Conservation (phyloP, 2,329 filamentous ascomycete species). For the Capronia americana region DNA sequence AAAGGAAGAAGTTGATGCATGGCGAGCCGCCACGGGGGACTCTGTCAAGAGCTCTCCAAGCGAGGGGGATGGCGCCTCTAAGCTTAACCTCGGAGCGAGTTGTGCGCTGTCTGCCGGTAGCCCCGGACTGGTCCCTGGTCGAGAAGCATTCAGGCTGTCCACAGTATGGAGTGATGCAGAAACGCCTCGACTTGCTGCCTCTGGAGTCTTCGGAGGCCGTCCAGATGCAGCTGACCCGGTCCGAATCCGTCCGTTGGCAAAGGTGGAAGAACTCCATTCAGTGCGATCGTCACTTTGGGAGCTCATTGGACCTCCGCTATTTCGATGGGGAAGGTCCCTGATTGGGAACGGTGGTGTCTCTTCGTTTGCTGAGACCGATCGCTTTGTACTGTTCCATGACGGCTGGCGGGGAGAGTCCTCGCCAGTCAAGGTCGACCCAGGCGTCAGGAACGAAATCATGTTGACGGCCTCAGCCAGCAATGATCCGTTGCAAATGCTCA, state of each 20-base stretch:
- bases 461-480: conserved; percentile 65
- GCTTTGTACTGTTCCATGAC: conserved; percentile 57
- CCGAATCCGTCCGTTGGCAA: conserved; percentile 60
- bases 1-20: conserved; percentile 42
- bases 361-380: conserved; percentile 37
- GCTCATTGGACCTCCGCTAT: conserved; percentile 44
- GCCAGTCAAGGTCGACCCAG: conserved; percentile 52
- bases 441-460: conserved; percentile 66
- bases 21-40: conserved; percentile 29
- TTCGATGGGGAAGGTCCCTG: conserved; percentile 26
- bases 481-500: conserved; percentile 79
- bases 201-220: conserved; percentile 35
- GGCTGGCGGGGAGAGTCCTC: conserved; percentile 55
- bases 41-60: conserved; percentile 32
- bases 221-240: conserved; percentile 62
- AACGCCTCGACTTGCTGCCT: conserved; percentile 21
- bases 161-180: conserved; percentile 30
- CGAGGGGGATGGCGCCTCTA: conserved; percentile 53
- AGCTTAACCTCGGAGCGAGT: conserved; percentile 51
- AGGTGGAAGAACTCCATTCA: conserved; percentile 49
- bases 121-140: conserved; percentile 37
- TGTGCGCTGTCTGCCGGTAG: conserved; percentile 34
- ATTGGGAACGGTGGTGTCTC: conserved; percentile 63
- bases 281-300: conserved; percentile 57
- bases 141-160: conserved; percentile 28